Base-by-base conservation (phyloP, 2,329 filamentous ascomycete species). In the Hymenoscyphus occultus region DNA sequence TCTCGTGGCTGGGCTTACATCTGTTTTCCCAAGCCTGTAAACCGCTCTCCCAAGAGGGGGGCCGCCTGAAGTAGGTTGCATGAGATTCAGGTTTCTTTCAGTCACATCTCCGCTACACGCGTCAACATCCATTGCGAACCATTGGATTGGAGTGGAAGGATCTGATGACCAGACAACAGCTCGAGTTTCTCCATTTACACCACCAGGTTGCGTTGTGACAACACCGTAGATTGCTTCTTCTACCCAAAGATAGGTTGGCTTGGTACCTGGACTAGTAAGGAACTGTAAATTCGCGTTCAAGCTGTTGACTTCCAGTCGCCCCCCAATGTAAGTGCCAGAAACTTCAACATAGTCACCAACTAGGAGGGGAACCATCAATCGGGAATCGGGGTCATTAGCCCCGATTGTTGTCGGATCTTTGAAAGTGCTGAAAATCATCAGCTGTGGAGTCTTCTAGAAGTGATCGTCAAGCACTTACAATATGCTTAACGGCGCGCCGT, bases 301-400 rank as follows among this genome's bases (percentile, higher is more conserved):
- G 10, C 70, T 72, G 56, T 76, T 78, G 12, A 75, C 77, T 19
- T 77, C 70, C 31, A 79, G 75, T 56, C 76, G 74, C 14, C 70
- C 70, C 7, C 67, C 70, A 31, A 67, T 69, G 14, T 71, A 72
- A 39, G 78, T 71, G 32, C 78, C 78, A 35, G 76, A 74, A 61
- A 76, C 78, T 10, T 77, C 74, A 61, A 80, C 73, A 60, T 75
- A 80, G 65, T 81, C 79, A 2, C 79, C 79, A 1, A 73, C 71
- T n/a, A 75, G 68, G 59, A 80, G 72, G 1, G 78, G 79, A 0
- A 77, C 78, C 78, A 80, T 80, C 5, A 71, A 68, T 16, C 77
- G 64, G 5, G 77, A 71, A 62, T 80, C 76, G 7, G 74, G 73
- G 5, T 76, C 75, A n/a, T 39, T 57, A 19, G 60, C 39, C 16